These are phyloP conservation scores for Candida coquimbonensis DNA, from an alignment of 805 yeast genomes.

Conservation along the genomic window DNA sequence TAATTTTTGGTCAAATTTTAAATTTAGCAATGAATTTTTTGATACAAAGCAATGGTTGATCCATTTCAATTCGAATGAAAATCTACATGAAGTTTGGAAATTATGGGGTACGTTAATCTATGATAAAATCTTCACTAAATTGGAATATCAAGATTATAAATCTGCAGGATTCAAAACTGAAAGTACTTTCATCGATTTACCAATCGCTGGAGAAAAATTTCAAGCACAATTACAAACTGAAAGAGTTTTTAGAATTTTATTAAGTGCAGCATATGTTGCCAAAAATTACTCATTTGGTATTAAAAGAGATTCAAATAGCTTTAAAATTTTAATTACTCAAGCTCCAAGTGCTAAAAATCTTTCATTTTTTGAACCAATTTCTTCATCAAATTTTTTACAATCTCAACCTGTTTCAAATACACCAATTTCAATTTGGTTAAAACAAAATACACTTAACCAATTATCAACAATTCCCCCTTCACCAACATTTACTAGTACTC, in stretches of 20 bases:
- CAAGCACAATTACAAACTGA: slow-evolving; percentile 36
- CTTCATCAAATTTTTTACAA: slow-evolving; percentile 5
- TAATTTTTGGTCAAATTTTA: slow-evolving; percentile 10
- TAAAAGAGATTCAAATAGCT: slow-evolving; percentile 33
- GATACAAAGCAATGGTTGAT: slow-evolving; percentile 28
- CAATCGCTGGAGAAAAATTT: slow-evolving; percentile 53
- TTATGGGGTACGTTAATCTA: slow-evolving; percentile 85
- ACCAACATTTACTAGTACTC: slow-evolving; percentile 6
- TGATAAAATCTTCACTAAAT: slow-evolving; percentile 49
- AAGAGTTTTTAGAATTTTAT: slow-evolving; percentile 43
- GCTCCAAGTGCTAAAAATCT: background rate
- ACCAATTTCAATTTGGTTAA: slow-evolving; percentile 9
- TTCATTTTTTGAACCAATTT: slow-evolving; percentile 5
- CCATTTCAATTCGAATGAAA: slow-evolving; percentile 51
- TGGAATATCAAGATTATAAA: slow-evolving; percentile 40
- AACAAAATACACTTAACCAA: slow-evolving; percentile 6
- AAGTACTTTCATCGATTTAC: slow-evolving; percentile 48
- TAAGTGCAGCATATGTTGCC: slow-evolving; percentile 45
- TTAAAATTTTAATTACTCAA: slow-evolving; percentile 11
- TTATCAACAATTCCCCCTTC: slow-evolving; percentile 10
- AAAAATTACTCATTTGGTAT: slow-evolving; percentile 50
- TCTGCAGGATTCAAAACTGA: slow-evolving; percentile 53
- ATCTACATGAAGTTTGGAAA: slow-evolving; percentile 71
- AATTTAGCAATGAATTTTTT: slow-evolving; percentile 15
- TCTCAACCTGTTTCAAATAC: slow-evolving; percentile 2